phyloP scores from a whole-genome alignment of 441 rosid species.

The Lepidium campestre region DNA sequence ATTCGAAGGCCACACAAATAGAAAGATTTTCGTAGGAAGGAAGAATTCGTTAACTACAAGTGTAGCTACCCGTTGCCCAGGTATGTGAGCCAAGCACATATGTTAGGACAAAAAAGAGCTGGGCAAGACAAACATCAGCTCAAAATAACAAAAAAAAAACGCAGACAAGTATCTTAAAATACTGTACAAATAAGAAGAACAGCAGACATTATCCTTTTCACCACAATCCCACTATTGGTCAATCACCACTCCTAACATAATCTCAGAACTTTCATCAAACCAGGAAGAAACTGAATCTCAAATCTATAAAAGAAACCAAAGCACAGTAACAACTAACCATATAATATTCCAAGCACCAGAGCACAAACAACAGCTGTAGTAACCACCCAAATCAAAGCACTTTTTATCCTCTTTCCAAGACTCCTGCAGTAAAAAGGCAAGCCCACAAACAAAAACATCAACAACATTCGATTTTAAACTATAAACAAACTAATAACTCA shows the following conservation, averaged over 20 bases:
- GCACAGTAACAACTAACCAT: conserved; percentile 50
- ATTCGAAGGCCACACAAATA: background rate
- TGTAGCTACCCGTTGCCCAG: background rate
- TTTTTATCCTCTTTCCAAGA: conserved; percentile 79
- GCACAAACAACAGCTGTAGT: conserved; percentile 79
- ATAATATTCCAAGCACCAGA: conserved; percentile 83
- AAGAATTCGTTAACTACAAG: background rate
- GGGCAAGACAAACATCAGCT: conserved; percentile 1
- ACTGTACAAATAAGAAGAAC: background rate
- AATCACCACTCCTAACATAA: background rate
- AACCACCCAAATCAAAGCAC: conserved; percentile 80
- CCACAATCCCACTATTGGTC: background rate
- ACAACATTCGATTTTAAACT: background rate
- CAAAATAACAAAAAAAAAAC: background rate
- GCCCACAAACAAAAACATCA: background rate
- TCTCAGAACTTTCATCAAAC: background rate
- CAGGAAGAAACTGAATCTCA: conserved; percentile 1
- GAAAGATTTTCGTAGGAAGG: background rate
- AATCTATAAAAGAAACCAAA: background rate
- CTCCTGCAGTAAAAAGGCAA: conserved; percentile 44
- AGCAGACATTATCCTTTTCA: background rate
- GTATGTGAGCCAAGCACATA: background rate
- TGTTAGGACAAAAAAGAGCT: background rate
- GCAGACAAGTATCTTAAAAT: background rate
- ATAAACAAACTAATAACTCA: background rate